These are phyloP conservation scores for Alternaria ethzedia DNA, from an alignment of 2,329 filamentous ascomycete species.

Conservation along the genomic window DNA sequence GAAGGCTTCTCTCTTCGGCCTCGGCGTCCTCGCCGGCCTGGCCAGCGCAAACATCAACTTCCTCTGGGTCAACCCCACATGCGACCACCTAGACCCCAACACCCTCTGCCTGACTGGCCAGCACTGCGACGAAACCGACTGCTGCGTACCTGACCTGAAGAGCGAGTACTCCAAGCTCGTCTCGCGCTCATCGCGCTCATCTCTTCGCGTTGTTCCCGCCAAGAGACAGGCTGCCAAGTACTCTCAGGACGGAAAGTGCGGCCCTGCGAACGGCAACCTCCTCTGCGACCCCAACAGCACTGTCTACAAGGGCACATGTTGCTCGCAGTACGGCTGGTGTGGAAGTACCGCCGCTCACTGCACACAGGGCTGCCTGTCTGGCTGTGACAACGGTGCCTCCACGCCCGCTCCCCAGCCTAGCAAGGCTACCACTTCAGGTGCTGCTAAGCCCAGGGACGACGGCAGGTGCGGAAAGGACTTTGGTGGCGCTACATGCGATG, in stretches of 20 bases:
- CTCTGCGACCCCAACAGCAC: constrained; percentile 55
- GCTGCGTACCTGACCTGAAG: constrained; percentile 26
- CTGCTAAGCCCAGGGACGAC: constrained; percentile 34
- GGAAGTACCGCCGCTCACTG: constrained; percentile 52
- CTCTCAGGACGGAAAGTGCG: constrained; percentile 50
- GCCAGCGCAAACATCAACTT: constrained; percentile 58
- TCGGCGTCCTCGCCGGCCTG: constrained; percentile 44
- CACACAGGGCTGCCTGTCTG: constrained; percentile 49
- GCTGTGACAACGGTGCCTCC: constrained; percentile 38
- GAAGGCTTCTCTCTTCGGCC: constrained; percentile 37
- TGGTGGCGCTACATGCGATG: constrained; percentile 48
- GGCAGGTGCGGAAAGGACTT: constrained; percentile 52
- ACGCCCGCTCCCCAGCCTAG: constrained; percentile 8
- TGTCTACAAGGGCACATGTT: constrained; percentile 55
- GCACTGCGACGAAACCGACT: constrained; percentile 42
- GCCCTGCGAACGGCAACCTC: constrained; percentile 47
- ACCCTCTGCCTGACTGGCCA: constrained; percentile 48
- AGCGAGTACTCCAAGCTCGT: constrained; percentile 34
- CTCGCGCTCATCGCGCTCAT: constrained; percentile 25
- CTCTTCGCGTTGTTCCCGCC: constrained; percentile 25
- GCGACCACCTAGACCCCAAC: constrained; percentile 36
- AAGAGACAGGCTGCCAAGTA: constrained; percentile 43
- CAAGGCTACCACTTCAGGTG: constrained; percentile 14
- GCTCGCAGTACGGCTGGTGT: constrained; percentile 54
- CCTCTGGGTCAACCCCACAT: constrained; percentile 54